Evolutionary conservation across 2,329 filamentous ascomycete genomes (phyloP).

Genomic region (Sordariomycetes sp.): DNA sequence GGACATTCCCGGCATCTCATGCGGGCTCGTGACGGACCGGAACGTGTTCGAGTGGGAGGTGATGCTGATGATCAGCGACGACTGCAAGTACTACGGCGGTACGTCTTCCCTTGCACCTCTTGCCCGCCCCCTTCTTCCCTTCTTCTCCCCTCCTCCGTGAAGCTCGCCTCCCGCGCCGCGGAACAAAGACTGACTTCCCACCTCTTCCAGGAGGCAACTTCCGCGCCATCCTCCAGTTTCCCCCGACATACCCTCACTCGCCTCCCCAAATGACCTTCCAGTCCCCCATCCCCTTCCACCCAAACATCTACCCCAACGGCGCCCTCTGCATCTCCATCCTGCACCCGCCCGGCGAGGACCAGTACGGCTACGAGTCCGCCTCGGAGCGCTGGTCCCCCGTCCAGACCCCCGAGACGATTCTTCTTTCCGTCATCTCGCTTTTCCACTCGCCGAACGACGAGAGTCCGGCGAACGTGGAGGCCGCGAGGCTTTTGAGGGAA

Average conservation of each 20-base stretch:
- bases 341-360: slow-evolving; percentile 87
- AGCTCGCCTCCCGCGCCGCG: not conserved
- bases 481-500: slow-evolving; percentile 75
- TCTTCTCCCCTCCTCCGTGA: not conserved
- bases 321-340: slow-evolving; percentile 95
- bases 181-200: not conserved
- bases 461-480: slow-evolving; percentile 89
- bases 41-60: slow-evolving; percentile 98
- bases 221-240: slow-evolving; percentile 72
- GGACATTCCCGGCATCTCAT: slow-evolving; percentile 89
- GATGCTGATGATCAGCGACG: slow-evolving; percentile 95
- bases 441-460: slow-evolving; percentile 90
- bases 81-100: slow-evolving; percentile 91
- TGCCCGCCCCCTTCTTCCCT: not conserved
- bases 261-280: slow-evolving; percentile 86
- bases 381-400: slow-evolving; percentile 90
- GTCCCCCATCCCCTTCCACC: slow-evolving; percentile 75
- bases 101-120: slow-evolving; percentile 15
- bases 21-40: slow-evolving; percentile 68
- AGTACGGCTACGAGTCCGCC: slow-evolving; percentile 84
- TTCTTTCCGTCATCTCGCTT: slow-evolving; percentile 85
- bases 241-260: slow-evolving; percentile 70
- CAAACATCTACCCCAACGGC: slow-evolving; percentile 81
- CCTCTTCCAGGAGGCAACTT: slow-evolving; percentile 67
- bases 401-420: slow-evolving; percentile 87